Conservation (phyloP, 371 early-diverging fungal genomes). For the Circinella umbellata region DNA sequence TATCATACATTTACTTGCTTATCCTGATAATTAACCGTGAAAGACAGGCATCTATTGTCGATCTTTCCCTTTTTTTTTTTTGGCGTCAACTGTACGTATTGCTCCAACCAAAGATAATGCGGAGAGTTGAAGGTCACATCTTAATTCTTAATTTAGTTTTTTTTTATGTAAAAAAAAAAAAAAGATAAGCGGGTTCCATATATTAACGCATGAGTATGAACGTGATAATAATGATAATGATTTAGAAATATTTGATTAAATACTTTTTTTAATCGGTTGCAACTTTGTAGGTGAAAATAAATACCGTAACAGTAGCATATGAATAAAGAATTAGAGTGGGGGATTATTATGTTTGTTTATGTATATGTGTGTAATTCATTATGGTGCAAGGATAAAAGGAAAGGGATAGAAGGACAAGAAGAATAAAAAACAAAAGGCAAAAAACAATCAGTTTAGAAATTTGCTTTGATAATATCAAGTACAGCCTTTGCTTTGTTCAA, state of each 20-base stretch:
- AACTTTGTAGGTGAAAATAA: background rate
- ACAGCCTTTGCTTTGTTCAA: slow-evolving; percentile 42
- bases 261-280: slow-evolving; percentile 3
- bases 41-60: too few species aligned
- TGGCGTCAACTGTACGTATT: too few species aligned
- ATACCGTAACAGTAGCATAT: slow-evolving; percentile 1
- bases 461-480: slow-evolving; percentile 49
- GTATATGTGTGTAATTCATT: too few species aligned
- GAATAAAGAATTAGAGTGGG: background rate
- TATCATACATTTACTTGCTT: too few species aligned
- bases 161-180: background rate
- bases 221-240: background rate
- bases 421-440: background rate
- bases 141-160: background rate
- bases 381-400: too few species aligned
- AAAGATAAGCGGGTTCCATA: background rate
- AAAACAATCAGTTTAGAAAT: background rate
- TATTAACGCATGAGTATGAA: background rate
- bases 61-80: too few species aligned
- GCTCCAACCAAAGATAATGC: background rate
- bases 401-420: too few species aligned
- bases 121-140: background rate
- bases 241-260: too few species aligned
- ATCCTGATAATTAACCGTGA: too few species aligned
- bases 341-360: too few species aligned